A percentile compares a stretch with the other conserved stretches of the same genome.
These are phyloP conservation scores for Entomortierella beljakovae DNA, from an alignment of 192 early-diverging fungal genomes.

Conservation along the genomic window DNA sequence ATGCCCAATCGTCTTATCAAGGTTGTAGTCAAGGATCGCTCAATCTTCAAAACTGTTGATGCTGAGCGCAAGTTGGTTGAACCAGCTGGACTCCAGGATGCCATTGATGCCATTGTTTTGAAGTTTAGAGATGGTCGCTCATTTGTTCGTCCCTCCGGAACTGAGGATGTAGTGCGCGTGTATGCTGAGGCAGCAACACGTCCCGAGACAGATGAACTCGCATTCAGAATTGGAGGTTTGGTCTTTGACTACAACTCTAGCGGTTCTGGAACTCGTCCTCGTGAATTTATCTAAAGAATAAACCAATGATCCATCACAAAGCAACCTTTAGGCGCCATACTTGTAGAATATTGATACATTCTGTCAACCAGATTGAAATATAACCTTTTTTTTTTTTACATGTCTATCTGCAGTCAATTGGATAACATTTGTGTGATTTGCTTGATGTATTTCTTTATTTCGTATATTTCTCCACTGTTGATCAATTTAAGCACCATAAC, in stretches of 20 bases:
- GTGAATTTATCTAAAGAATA: slow-evolving; percentile 55
- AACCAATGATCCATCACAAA: neutral
- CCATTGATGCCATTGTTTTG: slow-evolving; percentile 84
- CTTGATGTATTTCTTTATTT: neutral
- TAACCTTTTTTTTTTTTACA: neutral
- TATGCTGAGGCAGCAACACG: slow-evolving; percentile 98
- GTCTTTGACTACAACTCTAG: slow-evolving; percentile 92
- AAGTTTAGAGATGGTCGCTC: slow-evolving; percentile 91
- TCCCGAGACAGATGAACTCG: slow-evolving; percentile 88
- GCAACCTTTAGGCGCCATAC: neutral
- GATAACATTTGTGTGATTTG: too few relatives aligned
- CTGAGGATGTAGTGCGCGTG: slow-evolving; percentile 98
- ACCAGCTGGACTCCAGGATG: slow-evolving; percentile 88
- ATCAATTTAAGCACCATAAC: slow-evolving; percentile 81
- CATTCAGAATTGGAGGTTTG: slow-evolving; percentile 87
- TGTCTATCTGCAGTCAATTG: neutral
- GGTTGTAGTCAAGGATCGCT: slow-evolving; percentile 90
- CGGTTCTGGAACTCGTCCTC: slow-evolving; percentile 89
- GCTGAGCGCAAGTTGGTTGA: slow-evolving; percentile 93
- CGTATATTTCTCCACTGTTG: neutral
- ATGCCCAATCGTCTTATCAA: slow-evolving; percentile 96
- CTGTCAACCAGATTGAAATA: too few relatives aligned
- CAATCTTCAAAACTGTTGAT: slow-evolving; percentile 94
- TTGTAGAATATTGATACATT: slow-evolving; percentile 11
- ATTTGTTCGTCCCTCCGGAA: slow-evolving; percentile 98